phyloP scores from a whole-genome alignment of 371 early-diverging fungal species.

The Mortierella sp. region DNA sequence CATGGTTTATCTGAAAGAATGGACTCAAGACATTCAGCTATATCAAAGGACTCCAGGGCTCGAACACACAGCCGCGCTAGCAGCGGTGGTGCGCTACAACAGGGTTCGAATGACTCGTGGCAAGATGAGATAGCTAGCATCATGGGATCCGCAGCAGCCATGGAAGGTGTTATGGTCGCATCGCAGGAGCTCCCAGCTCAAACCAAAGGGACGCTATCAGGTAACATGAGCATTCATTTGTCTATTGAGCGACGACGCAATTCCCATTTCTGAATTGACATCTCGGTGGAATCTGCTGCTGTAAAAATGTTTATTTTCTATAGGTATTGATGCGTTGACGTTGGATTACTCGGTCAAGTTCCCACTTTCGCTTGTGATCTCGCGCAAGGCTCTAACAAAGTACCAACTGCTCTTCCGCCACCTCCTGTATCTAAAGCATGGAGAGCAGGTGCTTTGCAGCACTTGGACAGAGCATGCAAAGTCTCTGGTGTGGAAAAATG shows the following conservation, averaged over 20 bases:
- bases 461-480: constrained; percentile 77
- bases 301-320: no score
- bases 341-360: constrained; percentile 85
- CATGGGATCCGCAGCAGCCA: constrained; percentile 7
- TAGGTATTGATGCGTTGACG: constrained; percentile 83
- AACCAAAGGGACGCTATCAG: constrained; percentile 18
- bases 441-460: constrained; percentile 80
- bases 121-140: constrained; percentile 20
- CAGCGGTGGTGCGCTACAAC: constrained; percentile 18
- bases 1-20: constrained; percentile 16
- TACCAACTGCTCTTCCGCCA: constrained; percentile 94
- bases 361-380: constrained; percentile 90
- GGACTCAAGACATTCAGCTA: constrained; percentile 19
- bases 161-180: constrained; percentile 32
- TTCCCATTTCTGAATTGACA: no score
- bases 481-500: constrained; percentile 36
- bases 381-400: constrained; percentile 83
- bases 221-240: constrained; percentile 28
- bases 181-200: constrained; percentile 14
- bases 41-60: constrained; percentile 6
- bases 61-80: constrained; percentile 31
- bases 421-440: constrained; percentile 85
- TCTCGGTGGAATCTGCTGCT: no score
- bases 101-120: constrained; percentile 32
- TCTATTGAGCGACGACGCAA: no score